A percentile compares a stretch with the other conserved stretches of the same genome.
phyloP scores from a whole-genome alignment of 2,329 filamentous ascomycete genomes.

The Nemania bipapillata region DNA sequence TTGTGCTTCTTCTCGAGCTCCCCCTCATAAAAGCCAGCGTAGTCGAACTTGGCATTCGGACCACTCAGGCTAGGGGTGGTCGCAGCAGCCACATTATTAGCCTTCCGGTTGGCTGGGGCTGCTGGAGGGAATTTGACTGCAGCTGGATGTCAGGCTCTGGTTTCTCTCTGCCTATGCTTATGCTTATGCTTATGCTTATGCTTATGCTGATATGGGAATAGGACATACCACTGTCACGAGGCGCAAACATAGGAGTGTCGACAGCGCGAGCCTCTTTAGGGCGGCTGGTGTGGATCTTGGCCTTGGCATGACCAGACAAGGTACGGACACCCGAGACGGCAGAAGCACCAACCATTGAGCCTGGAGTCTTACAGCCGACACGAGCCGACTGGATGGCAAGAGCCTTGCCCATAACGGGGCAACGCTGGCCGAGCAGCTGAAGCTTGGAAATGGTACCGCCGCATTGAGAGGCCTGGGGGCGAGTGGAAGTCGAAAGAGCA shows the following conservation, averaged over 20 bases:
- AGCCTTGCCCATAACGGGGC: conserved; percentile 98
- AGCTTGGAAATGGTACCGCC: conserved; percentile 97
- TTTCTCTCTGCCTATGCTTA: too few species aligned
- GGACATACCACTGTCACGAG: conserved; percentile 62
- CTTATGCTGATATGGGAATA: not conserved
- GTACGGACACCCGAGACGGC: conserved; percentile 63
- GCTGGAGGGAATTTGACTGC: conserved; percentile 54
- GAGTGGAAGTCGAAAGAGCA: conserved; percentile 80
- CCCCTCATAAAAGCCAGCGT: conserved; percentile 84
- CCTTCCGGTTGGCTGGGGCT: conserved; percentile 48
- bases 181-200: too few species aligned
- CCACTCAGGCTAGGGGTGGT: conserved; percentile 44
- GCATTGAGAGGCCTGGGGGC: conserved; percentile 75
- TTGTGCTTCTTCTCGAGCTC: conserved; percentile 99
- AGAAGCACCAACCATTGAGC: conserved; percentile 52
- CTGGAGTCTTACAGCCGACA: conserved; percentile 56
- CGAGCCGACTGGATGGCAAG: conserved; percentile 83
- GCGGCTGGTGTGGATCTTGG: conserved; percentile 82
- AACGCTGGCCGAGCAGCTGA: conserved; percentile 91
- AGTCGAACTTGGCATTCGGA: conserved; percentile 77
- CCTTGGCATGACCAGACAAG: conserved; percentile 65
- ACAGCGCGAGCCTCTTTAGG: conserved; percentile 81
- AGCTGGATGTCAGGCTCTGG: conserved; percentile 37
- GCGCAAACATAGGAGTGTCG: conserved; percentile 65
- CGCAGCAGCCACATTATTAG: conserved; percentile 45